A percentile compares a stretch with the other conserved stretches of the same genome.
These are phyloP conservation scores for Botryotinia calthae DNA, from an alignment of 2,329 filamentous ascomycete species.

Conservation along the genomic window DNA sequence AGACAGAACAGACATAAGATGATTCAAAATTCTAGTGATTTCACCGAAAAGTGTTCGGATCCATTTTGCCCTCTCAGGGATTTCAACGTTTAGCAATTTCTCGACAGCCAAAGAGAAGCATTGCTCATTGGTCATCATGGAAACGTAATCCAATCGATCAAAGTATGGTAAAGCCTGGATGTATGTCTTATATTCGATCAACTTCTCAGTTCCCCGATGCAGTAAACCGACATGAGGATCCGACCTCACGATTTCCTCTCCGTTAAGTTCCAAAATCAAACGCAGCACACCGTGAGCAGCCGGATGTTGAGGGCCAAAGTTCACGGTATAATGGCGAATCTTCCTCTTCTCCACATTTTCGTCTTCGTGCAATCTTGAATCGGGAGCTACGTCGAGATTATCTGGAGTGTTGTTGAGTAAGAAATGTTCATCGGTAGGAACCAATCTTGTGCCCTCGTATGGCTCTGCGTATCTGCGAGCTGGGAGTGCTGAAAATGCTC, in stretches of 20 bases:
- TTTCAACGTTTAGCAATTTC: conserved; percentile 95
- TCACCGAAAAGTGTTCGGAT: conserved; percentile 95
- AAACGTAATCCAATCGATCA: conserved; percentile 97
- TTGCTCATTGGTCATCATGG: conserved; percentile 99
- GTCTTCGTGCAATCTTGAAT: conserved; percentile 43
- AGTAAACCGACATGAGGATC: conserved; percentile 96
- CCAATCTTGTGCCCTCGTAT: conserved; percentile 49
- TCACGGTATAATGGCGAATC: conserved; percentile 98
- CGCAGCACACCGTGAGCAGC: conserved; percentile 97
- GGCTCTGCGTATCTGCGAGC: conserved; percentile 62
- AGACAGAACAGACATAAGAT: conserved; percentile 95
- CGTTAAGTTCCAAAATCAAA: conserved; percentile 94
- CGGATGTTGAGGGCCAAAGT: conserved; percentile 98
- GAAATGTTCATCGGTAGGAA: conserved; percentile 63
- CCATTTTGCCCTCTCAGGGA: conserved; percentile 93
- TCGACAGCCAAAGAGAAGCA: conserved; percentile 94
- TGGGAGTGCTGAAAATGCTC: conserved; percentile 64
- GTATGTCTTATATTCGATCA: conserved; percentile 99
- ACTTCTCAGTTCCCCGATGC: conserved; percentile 96
- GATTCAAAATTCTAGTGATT: conserved; percentile 91
- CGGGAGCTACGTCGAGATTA: conserved; percentile 33
- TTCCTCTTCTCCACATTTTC: conserved; percentile 63
- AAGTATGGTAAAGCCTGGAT: conserved; percentile 98
- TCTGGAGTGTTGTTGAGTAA: conserved; percentile 48
- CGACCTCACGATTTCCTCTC: conserved; percentile 93